Base-by-base conservation (phyloP, 345 rosid species). In the Rhodamnia argentea region DNA sequence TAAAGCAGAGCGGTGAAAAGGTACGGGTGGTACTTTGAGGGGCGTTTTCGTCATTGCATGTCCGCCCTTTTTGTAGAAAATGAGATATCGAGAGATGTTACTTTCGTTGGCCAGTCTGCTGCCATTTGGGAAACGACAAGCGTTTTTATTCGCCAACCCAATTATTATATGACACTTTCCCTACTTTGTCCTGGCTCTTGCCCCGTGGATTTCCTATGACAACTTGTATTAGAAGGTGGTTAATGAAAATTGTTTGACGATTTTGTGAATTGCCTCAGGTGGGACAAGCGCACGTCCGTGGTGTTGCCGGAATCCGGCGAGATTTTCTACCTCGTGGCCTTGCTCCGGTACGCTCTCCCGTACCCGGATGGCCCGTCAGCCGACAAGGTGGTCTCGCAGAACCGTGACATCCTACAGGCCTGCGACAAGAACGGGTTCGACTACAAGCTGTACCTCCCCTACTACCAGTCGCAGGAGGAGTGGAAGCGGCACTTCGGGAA, bases 401-500 rank as follows among this genome's bases (percentile, higher is more conserved):
- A 97, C 84, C 90, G 87, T 2, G 95, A 95, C 85, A 94, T 97
- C 50, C 86, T 95, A 27, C 91, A 90, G 14, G 86, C 88, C 51
- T 97, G 99, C 89, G 86, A 57, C 13, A 55, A 89, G 26, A 90
- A 78, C 22, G 91, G 90, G 32, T 86, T 94, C n/a, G 99, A 94
- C 88, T 97, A 93, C 91, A 97, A 97, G 87, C 76, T 93, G 13
- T 97, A 96, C 89, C 94, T 96, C 53, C 99, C 99, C 87, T 95
- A 96, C 88, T 96, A 96, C 91, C 91, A 94, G 74, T 91, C 95
- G 12, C 89, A 64, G 56, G 94, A 95, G 84, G 99, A 94, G 7
- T 97, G 99, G 99, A 87, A 91, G 88, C 88, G 92, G 22, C 99
- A 97, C 89, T 97, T 95, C 76, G 99, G 98, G 23, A 87, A 90